Percentiles rank a stretch among this genome's conserved stretches.
phyloP scores from a whole-genome alignment of 2,329 filamentous ascomycete genomes.

The Fusarium sublunatum region DNA sequence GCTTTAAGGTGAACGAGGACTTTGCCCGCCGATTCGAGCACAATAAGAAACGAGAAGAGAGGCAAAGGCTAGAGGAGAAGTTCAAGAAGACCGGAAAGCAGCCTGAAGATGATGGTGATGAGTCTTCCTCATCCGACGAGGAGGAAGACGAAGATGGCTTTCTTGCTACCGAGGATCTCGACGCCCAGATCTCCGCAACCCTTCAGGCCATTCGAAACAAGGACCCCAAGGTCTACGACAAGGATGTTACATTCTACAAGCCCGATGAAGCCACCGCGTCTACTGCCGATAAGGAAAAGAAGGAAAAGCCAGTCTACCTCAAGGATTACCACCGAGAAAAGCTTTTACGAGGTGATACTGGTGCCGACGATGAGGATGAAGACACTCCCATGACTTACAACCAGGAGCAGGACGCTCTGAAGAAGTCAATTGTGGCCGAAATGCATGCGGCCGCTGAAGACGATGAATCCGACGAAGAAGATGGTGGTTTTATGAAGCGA shows the following conservation, averaged over 20 bases:
- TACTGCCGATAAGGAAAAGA: constrained; percentile 60
- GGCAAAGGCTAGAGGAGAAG: constrained; percentile 86
- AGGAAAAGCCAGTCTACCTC: constrained; percentile 86
- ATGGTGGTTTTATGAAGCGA: constrained; percentile 77
- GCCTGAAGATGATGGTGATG: constrained; percentile 61
- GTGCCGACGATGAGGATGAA: constrained; percentile 68
- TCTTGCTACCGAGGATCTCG: constrained; percentile 84
- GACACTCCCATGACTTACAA: constrained; percentile 76
- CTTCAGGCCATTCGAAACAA: constrained; percentile 89
- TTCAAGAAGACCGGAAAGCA: constrained; percentile 63
- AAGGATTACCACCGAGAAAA: constrained; percentile 93
- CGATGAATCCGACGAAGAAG: constrained; percentile 65
- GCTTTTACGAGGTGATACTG: constrained; percentile 76
- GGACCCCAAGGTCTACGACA: constrained; percentile 91
- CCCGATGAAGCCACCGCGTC: constrained; percentile 62
- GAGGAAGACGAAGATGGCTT: constrained; percentile 92
- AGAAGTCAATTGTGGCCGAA: constrained; percentile 80
- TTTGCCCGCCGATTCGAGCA: constrained; percentile 92
- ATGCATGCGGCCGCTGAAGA: constrained; percentile 74
- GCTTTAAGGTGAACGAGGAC: constrained; percentile 88
- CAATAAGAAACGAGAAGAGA: constrained; percentile 96
- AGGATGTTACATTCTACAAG: constrained; percentile 80
- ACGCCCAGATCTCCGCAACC: constrained; percentile 87
- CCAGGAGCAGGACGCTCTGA: constrained; percentile 88
- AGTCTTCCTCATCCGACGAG: constrained; percentile 78